A percentile compares a stretch with the other conserved stretches of the same genome.
Conservation (phyloP, 805 yeast species). For the Kluyveromyces aestuarii region DNA sequence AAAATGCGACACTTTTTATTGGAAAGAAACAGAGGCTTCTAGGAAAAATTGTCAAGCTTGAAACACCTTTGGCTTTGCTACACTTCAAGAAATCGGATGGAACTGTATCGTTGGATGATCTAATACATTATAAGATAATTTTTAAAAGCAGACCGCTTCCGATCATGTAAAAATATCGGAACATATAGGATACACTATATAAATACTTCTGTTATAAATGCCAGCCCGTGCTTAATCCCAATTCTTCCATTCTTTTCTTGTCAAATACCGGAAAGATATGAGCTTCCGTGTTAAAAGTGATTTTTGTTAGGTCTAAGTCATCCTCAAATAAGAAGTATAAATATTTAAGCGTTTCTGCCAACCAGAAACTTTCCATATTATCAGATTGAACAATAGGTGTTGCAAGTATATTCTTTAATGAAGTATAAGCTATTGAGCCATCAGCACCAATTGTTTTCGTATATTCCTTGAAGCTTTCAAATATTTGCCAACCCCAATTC, state of each 20-base stretch:
- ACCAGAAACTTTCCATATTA: conserved; percentile 88
- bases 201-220: conserved; percentile 11
- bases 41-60: conserved; percentile 50
- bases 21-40: conserved; percentile 64
- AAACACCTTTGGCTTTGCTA: conserved; percentile 58
- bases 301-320: conserved; percentile 53
- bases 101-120: conserved; percentile 45
- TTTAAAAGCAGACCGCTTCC: conserved; percentile 69
- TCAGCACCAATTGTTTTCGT: conserved; percentile 34
- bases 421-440: conserved; percentile 39
- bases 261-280: conserved; percentile 77
- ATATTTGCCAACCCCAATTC: conserved; percentile 84
- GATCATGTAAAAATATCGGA: conserved; percentile 43
- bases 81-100: conserved; percentile 30
- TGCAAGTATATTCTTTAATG: conserved; percentile 55
- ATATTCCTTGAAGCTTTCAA: conserved; percentile 56
- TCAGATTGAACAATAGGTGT: conserved; percentile 48
- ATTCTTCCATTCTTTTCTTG: conserved; percentile 5
- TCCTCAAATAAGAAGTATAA: conserved; percentile 72
- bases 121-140: conserved; percentile 48
- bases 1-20: conserved; percentile 48
- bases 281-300: conserved; percentile 87
- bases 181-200: neutral
- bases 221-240: conserved; percentile 24
- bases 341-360: conserved; percentile 87